Conservation (phyloP, 1,139 yeast species). For the Kluyveromyces sp. region DNA sequence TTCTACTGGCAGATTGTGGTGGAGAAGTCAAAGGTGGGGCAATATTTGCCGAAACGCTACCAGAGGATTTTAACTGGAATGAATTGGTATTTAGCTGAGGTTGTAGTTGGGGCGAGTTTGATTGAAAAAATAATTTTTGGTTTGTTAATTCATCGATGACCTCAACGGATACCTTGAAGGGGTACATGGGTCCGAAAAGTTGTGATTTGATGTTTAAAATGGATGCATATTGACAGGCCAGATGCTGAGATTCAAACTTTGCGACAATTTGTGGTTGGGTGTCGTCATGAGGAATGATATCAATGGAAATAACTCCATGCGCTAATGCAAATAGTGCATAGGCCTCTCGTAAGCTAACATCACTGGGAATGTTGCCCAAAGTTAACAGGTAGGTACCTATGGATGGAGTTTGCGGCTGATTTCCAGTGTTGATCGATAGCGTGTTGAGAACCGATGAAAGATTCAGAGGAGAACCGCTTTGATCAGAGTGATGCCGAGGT, state of each 20-base stretch:
- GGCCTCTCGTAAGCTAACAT: conserved; percentile 70
- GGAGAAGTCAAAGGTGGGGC: conserved; percentile 19
- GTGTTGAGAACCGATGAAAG: conserved; percentile 27
- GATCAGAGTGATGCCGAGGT: conserved; percentile 8
- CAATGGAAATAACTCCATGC: conserved; percentile 60
- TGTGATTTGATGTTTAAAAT: conserved; percentile 53
- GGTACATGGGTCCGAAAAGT: conserved; percentile 54
- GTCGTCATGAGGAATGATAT: conserved; percentile 35
- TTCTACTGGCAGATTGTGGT: conserved; percentile 32
- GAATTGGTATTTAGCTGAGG: conserved; percentile 8
- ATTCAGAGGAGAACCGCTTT: conserved; percentile 23
- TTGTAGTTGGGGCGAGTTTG: conserved; percentile 15
- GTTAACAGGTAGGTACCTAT: conserved; percentile 28
- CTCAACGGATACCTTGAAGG: conserved; percentile 46
- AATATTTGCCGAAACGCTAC: conserved; percentile 9
- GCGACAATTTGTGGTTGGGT: conserved; percentile 41
- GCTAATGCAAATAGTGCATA: conserved; percentile 74
- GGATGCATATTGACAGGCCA: conserved; percentile 68
- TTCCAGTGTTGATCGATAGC: conserved; percentile 15
- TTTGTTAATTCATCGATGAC: conserved; percentile 35
- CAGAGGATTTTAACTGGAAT: conserved; percentile 8
- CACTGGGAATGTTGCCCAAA: conserved; percentile 60
- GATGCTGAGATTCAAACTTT: conserved; percentile 52
- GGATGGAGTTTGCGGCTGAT: conserved; percentile 12
- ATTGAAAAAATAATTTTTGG: conserved; percentile 24